Conservation (phyloP, 768 basidiomycete genomes). For the Trichaptum fuscoviolaceum region DNA sequence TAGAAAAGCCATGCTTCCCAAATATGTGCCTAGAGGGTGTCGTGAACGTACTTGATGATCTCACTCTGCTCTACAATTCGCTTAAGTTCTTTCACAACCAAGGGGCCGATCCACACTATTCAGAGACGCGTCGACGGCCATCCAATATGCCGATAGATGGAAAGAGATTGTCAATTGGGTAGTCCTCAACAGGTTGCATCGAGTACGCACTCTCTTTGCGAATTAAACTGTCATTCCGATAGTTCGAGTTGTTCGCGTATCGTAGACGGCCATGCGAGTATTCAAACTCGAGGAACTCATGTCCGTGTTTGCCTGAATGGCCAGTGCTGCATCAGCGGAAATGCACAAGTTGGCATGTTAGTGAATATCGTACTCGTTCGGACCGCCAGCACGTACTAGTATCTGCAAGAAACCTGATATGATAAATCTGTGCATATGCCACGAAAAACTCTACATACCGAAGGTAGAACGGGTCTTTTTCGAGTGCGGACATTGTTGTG, state of each 20-base stretch:
- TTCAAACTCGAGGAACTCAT: slow-evolving; percentile 98
- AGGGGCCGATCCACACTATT: slow-evolving; percentile 89
- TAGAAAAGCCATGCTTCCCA: neutral
- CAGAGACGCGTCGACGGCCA: slow-evolving; percentile 2
- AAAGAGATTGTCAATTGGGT: neutral
- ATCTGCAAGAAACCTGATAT: slow-evolving; percentile 29
- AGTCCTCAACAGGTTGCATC: neutral
- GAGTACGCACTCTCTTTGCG: slow-evolving; percentile 89
- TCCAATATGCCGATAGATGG: neutral
- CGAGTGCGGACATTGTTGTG: slow-evolving; percentile 38
- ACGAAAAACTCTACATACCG: slow-evolving; percentile 38
- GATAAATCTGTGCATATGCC: slow-evolving; percentile 19
- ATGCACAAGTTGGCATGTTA: slow-evolving; percentile 10
- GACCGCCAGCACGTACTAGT: slow-evolving; percentile 38
- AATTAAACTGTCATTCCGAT: slow-evolving; percentile 94
- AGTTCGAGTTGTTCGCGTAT: slow-evolving; percentile 99
- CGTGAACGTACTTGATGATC: slow-evolving; percentile 73
- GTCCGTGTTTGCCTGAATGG: slow-evolving; percentile 97
- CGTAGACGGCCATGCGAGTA: slow-evolving; percentile 94
- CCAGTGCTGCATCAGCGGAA: slow-evolving; percentile 59
- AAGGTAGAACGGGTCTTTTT: slow-evolving; percentile 78
- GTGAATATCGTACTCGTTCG: slow-evolving; percentile 2
- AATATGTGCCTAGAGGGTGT: neutral
- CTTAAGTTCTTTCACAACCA: slow-evolving; percentile 93
- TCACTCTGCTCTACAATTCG: slow-evolving; percentile 90